Percentiles rank a stretch among this genome's conserved stretches.
phyloP scores from a whole-genome alignment of 1,139 yeast species.

The Pichiaceae sp. region DNA sequence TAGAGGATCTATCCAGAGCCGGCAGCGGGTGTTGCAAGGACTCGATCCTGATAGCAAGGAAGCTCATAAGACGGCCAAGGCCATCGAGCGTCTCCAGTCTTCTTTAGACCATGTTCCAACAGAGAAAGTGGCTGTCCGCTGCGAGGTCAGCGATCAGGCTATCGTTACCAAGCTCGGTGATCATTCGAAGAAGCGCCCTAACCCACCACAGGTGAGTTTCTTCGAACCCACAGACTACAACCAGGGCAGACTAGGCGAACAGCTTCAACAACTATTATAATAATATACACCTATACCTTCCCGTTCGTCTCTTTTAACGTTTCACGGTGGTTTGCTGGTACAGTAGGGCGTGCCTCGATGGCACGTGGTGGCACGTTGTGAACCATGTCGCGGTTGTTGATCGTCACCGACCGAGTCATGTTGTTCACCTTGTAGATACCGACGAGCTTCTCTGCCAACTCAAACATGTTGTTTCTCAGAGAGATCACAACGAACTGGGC shows the following conservation, averaged over 20 bases:
- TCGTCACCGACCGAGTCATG: constrained; percentile 78
- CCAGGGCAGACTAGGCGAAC: no score
- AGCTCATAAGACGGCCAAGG: constrained; percentile 1
- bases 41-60: background rate
- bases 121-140: constrained; percentile 4
- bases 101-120: no score
- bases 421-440: constrained; percentile 93
- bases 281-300: no score
- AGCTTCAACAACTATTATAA: no score
- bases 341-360: no score
- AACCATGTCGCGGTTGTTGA: constrained; percentile 50
- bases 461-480: constrained; percentile 94
- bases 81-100: no score
- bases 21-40: no score
- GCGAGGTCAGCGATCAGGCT: background rate
- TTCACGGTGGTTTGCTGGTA: no score
- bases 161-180: background rate
- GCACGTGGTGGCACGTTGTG: no score
- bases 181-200: background rate
- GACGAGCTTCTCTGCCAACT: constrained; percentile 84
- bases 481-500: constrained; percentile 97
- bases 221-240: no score
- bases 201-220: no score
- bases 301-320: background rate
- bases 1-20: constrained; percentile 2